Evolutionary conservation across 2,329 filamentous ascomycete genomes (phyloP), one percentile per base, ranked within the genome.

Genomic region (Aspergillus alliaceus): DNA sequence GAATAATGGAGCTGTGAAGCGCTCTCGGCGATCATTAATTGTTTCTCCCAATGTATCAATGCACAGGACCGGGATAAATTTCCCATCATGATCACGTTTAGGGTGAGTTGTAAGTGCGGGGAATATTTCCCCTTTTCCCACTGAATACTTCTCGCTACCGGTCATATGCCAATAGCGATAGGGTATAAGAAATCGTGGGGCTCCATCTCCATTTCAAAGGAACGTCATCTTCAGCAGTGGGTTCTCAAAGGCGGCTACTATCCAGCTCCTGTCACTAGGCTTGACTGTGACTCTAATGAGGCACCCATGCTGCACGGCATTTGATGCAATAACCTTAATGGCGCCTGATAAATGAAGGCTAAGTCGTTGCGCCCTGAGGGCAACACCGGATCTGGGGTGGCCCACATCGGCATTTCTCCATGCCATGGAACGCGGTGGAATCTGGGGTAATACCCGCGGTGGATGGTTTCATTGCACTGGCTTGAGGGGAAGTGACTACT

Each of bases 51-150:
- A 29, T 20, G 35, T 12, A 40, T 14, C 14, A 22, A 42, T 29
- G 32, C 12, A 15, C 14, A 14, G 11, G 3, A 12, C 34, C 59
- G 59, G 59, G 32, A 34, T 29, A 56, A 56, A 58, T 56, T 60
- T 24, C 59, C 53, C 39, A 47, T 52, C 42, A 12, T 35, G 53
- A 18, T 31, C 44, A 39, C 18, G 29, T 20, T 29, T 22, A 27
- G 32, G 32, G 34, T 25, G 22, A 22, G 25, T 31, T 47, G 42
- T 31, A 40, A 32, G 51, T 27, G 51, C 66, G 63, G 63, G 56
- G 49, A 64, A 51, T 58, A 56, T 64, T 66, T 55, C 65, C 62
- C 42, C 22, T 50, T 35, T 24, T n/a, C n/a, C n/a, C n/a, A n/a
- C n/a, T n/a, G n/a, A n/a, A 22, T 44, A 25, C 5, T 29, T 2